These are phyloP conservation scores for Penicillium taxi DNA, from an alignment of 495 filamentous ascomycete genomes.

Conservation along the genomic window DNA sequence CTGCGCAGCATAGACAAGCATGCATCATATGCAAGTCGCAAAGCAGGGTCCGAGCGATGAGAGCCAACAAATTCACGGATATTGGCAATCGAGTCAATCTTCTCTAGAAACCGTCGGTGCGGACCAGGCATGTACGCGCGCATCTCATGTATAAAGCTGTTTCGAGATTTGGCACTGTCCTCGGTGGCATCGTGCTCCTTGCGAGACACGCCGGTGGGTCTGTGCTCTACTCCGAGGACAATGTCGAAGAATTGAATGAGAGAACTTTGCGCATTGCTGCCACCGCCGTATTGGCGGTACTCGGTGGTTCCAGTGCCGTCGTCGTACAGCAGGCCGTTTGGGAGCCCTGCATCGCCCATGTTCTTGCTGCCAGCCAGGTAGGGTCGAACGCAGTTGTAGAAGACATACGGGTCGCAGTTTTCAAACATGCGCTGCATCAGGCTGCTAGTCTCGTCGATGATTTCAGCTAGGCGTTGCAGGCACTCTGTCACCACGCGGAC, in stretches of 20 bases:
- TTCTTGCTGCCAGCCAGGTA: slow-evolving; percentile 95
- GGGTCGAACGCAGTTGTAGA: slow-evolving; percentile 88
- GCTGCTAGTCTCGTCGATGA: slow-evolving; percentile 69
- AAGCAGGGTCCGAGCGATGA: slow-evolving; percentile 49
- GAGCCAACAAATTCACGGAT: slow-evolving; percentile 76
- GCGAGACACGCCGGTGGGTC: slow-evolving; percentile 71
- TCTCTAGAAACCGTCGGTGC: slow-evolving; percentile 79
- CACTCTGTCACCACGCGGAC: slow-evolving; percentile 62
- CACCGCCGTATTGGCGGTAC: slow-evolving; percentile 77
- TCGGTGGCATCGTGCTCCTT: slow-evolving; percentile 14
- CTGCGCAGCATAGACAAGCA: slow-evolving; percentile 83
- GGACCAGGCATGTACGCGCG: slow-evolving; percentile 91
- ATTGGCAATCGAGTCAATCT: slow-evolving; percentile 74
- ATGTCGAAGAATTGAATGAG: slow-evolving; percentile 94
- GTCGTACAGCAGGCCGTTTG: slow-evolving; percentile 79
- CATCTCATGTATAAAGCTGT: slow-evolving; percentile 97
- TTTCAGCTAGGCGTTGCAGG: slow-evolving; percentile 71
- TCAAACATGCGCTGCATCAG: slow-evolving; percentile 83
- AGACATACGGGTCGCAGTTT: slow-evolving; percentile 83
- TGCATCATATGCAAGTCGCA: slow-evolving; percentile 80
- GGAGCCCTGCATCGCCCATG: slow-evolving; percentile 87
- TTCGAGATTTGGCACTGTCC: slow-evolving; percentile 30
- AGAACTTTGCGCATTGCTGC: slow-evolving; percentile 92
- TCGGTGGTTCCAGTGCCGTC: slow-evolving; percentile 55
- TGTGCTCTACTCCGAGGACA: slow-evolving; percentile 82